Evolutionary conservation across 2,329 filamentous ascomycete species (phyloP).

Genomic region (Diplodia intermedia): DNA sequence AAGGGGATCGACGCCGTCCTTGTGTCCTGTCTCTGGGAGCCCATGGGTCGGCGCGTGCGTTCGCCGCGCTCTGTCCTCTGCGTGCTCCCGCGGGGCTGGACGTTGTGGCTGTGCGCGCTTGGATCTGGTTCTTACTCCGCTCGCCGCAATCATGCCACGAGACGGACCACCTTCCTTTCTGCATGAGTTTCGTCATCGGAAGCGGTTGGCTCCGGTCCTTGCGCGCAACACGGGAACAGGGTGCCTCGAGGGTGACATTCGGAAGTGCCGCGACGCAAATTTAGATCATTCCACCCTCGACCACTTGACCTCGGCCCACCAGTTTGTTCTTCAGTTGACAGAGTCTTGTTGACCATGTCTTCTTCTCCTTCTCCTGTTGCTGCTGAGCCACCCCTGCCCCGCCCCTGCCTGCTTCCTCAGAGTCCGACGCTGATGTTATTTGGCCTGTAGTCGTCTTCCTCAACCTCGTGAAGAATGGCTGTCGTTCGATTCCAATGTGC

Average conservation of each 20-base stretch:
- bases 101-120: not conserved
- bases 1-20: not conserved
- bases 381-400: not conserved
- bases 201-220: not conserved
- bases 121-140: not conserved
- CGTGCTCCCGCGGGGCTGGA: not conserved
- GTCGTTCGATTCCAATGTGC: conserved; percentile 60
- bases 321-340: not conserved
- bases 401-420: not conserved
- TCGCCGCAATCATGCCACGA: conserved; percentile 1
- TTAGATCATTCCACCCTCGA: conserved; percentile 11
- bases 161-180: not conserved
- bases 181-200: not conserved
- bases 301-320: not conserved
- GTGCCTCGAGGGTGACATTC: not conserved
- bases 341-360: not conserved
- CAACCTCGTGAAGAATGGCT: conserved; percentile 52
- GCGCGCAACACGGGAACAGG: not conserved
- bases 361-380: not conserved
- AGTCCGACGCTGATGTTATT: not conserved
- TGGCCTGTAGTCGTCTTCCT: conserved; percentile 13
- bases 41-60: not conserved
- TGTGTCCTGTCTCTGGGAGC: not conserved
- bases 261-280: not conserved
- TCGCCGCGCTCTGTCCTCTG: not conserved